A percentile compares a stretch with the other conserved stretches of the same genome.
These are phyloP conservation scores for Biscogniauxia marginata DNA, from an alignment of 2,329 filamentous ascomycete species.

Conservation along the genomic window DNA sequence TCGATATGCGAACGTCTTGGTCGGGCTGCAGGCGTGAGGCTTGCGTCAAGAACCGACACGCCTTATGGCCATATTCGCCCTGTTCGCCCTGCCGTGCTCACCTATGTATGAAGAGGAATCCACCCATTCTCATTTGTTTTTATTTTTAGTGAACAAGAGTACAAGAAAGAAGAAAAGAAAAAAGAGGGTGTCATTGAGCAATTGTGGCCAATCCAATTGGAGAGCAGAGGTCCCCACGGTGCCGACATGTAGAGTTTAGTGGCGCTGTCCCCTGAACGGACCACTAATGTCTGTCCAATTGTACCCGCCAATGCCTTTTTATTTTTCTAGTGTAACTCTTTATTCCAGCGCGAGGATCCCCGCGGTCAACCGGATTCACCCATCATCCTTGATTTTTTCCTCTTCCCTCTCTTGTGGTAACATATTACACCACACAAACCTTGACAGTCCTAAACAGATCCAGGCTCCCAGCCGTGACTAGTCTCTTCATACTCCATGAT, in stretches of 20 bases:
- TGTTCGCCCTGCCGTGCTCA: no score
- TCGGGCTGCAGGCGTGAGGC: no score
- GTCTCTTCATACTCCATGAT: slow-evolving; percentile 12
- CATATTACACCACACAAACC: slow-evolving; percentile 15
- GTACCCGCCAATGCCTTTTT: slow-evolving; percentile 15
- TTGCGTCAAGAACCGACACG: no score
- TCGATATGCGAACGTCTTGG: not conserved
- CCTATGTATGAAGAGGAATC: no score
- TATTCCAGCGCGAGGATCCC: slow-evolving; percentile 10
- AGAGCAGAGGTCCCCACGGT: not conserved
- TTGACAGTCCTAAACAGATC: slow-evolving; percentile 2
- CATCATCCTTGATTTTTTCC: slow-evolving; percentile 11
- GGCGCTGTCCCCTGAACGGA: not conserved
- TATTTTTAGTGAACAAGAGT: no score
- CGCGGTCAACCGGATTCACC: slow-evolving; percentile 16
- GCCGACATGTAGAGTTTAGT: not conserved
- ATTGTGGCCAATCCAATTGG: not conserved
- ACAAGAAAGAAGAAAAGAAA: not conserved
- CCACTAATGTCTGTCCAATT: slow-evolving; percentile 4
- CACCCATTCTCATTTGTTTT: no score
- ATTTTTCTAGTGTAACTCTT: slow-evolving; percentile 5
- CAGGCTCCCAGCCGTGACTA: not conserved
- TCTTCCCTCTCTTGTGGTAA: slow-evolving; percentile 5
- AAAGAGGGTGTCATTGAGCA: not conserved
- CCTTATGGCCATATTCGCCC: no score